Evolutionary conservation across 2,329 filamentous ascomycete species (phyloP), one percentile per base, ranked within the genome.

Genomic region (Scopulariopsis brevicaulis): DNA sequence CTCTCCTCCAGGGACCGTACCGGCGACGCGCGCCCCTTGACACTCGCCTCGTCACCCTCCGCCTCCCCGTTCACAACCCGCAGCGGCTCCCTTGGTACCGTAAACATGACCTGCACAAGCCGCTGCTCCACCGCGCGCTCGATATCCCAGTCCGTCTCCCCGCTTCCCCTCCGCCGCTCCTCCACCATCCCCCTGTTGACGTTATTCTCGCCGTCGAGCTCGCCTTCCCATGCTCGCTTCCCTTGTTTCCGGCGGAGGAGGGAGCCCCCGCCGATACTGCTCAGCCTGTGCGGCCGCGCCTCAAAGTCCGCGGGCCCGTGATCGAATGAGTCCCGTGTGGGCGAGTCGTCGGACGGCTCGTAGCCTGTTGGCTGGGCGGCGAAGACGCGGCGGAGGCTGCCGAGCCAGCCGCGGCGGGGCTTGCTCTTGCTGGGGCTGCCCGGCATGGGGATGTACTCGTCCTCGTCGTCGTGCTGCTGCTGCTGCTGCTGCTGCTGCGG

Each of bases 91-190:
- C 87, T 90, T 2, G 94, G 93, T 60, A 96, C 90, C 0, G 93
- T 96, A 70, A 96, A 97, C 82, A 96, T 94, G 66, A 90, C 82
- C 70, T 92, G 88, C 60, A 92, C 87, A 10, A 89, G 76, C 24
- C 87, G 74, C 59, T 81, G 81, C 71, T 90, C 85, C 1, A 87
- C 81, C 2, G 87, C 87, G 58, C 80, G 77, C 68, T 92, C 88
- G 46, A 92, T 82, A 64, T 91, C 88, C 87, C 87, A 89, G 58
- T 90, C 86, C 69, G 83, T 85, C 58, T 87, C 83, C 35, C 74
- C 55, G 73, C 40, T 67, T 65, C 28, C 54, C 20, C 53, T 64
- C 66, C 34, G 64, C 60, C 48, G 60, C 71, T 56, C 73, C 65
- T 57, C 24, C 46, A 50, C 57, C 8, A 37, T 55, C 15, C 55